Conservation (phyloP, 345 rosid species). For the Eucalyptus microcorys region DNA sequence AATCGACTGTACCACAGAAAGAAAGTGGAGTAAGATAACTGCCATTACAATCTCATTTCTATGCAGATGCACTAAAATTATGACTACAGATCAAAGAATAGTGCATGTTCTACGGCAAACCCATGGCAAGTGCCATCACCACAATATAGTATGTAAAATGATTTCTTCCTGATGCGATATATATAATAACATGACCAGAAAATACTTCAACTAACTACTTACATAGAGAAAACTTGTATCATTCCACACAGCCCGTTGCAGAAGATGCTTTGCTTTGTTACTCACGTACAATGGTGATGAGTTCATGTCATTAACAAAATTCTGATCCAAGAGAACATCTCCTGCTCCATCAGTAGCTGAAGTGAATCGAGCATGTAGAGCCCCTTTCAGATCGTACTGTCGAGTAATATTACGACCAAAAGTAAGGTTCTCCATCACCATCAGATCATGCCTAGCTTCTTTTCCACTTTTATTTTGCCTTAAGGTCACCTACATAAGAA, state of each 20-base stretch:
- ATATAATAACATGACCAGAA: not conserved
- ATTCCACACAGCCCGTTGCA: slow-evolving; percentile 90
- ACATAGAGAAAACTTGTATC: slow-evolving; percentile 88
- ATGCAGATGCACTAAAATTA: not conserved
- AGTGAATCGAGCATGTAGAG: slow-evolving; percentile 61
- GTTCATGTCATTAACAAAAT: slow-evolving; percentile 91
- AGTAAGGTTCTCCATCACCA: slow-evolving; percentile 97
- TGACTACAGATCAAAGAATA: not conserved
- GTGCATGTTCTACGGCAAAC: not conserved
- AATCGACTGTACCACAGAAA: slow-evolving; percentile 36
- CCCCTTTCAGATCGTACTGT: slow-evolving; percentile 93
- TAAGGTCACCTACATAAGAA: slow-evolving; percentile 49
- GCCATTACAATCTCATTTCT: not conserved
- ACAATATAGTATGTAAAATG: not conserved
- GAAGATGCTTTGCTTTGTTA: slow-evolving; percentile 52
- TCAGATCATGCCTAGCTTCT: slow-evolving; percentile 74
- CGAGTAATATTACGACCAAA: slow-evolving; percentile 65
- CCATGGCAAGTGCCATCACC: not conserved
- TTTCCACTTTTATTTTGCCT: slow-evolving; percentile 73
- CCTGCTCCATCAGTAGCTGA: slow-evolving; percentile 42
- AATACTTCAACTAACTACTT: slow-evolving; percentile 15
- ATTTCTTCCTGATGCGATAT: not conserved
- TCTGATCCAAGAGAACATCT: slow-evolving; percentile 88
- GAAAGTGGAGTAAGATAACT: not conserved
- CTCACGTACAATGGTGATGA: slow-evolving; percentile 83